Evolutionary conservation across 108 stramenopile genomes (phyloP), one percentile per base, ranked within the genome.

Genomic region (Aurantiochytrium sp.): DNA sequence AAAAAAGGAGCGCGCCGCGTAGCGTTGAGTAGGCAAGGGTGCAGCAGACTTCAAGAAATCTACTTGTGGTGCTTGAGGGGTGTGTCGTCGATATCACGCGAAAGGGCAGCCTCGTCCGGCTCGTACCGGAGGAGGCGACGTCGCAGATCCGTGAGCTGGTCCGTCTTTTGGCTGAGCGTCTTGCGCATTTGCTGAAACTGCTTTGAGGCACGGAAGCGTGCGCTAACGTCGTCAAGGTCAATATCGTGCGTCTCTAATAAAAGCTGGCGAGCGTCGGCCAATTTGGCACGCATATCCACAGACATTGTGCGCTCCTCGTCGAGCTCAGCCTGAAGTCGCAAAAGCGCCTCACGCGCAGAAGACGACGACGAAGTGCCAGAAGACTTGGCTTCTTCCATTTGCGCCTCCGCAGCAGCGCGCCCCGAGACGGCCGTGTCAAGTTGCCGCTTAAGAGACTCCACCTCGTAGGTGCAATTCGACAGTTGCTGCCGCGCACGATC

Each of bases 131-230:
- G 23, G 10, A 83, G 12, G n/a, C 76, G 76, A 16, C 76, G 76
- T 6, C 76, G 45, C 49, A 83, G 23, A 83, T 83, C 76, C 6
- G 49, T 47, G 5, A 83, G 51, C 76, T 83, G 76, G 28, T 83
- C 76, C n/a, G 76, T 83, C 76, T 83, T 83, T 83, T 83, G 76
- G 6, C 12, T 47, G 10, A 83, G 76, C n/a, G 76, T 83, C 51
- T 83, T 83, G 51, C 76, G 76, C 45, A 83, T 47, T 23, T 83
- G 76, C n/a, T 53, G 49, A 35, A 83, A 83, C 51, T 83, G 76
- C 76, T 83, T 83, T 6, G 76, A 83, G 6, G 45, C 12, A 12
- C 51, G 45, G 4, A 83, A 83, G n/a, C 49, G 51, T 18, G 19
- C 51, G 51, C 19, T 21, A 23, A 83, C 51, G n/a, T 83, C 76